phyloP scores from a whole-genome alignment of 2,329 filamentous ascomycete genomes.

The Cadophora sp. region DNA sequence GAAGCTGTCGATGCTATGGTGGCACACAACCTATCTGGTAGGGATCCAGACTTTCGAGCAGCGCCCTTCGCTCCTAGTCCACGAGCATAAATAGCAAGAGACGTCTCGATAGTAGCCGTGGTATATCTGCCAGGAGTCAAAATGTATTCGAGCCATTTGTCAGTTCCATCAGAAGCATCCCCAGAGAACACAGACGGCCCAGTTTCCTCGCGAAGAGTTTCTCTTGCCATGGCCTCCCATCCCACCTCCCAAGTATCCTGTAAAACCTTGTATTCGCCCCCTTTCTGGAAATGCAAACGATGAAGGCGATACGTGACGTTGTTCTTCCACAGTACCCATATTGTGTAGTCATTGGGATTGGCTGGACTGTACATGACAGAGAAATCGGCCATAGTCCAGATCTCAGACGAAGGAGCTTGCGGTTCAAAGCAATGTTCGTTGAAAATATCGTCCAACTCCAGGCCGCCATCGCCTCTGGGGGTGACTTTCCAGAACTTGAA shows the following conservation, averaged over 20 bases:
- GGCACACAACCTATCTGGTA: constrained; percentile 79
- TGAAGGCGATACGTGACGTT: constrained; percentile 80
- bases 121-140: constrained; percentile 86
- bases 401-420: constrained; percentile 72
- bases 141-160: constrained; percentile 87
- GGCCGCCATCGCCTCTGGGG: constrained; percentile 63
- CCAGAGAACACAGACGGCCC: constrained; percentile 65
- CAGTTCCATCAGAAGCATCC: constrained; percentile 73
- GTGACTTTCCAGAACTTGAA: constrained; percentile 93
- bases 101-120: constrained; percentile 79
- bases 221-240: constrained; percentile 75
- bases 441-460: constrained; percentile 76
- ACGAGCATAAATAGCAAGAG: constrained; percentile 80
- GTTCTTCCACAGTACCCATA: constrained; percentile 87
- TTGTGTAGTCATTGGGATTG: constrained; percentile 59
- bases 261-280: constrained; percentile 39
- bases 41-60: constrained; percentile 56
- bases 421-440: constrained; percentile 70
- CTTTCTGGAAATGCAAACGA: constrained; percentile 69
- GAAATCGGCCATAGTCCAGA: constrained; percentile 84
- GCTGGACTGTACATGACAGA: constrained; percentile 61
- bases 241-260: constrained; percentile 62
- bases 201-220: constrained; percentile 59
- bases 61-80: constrained; percentile 56
- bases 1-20: constrained; percentile 74